phyloP scores from a whole-genome alignment of 768 basidiomycete species.

The Sarcomyxa edulis region DNA sequence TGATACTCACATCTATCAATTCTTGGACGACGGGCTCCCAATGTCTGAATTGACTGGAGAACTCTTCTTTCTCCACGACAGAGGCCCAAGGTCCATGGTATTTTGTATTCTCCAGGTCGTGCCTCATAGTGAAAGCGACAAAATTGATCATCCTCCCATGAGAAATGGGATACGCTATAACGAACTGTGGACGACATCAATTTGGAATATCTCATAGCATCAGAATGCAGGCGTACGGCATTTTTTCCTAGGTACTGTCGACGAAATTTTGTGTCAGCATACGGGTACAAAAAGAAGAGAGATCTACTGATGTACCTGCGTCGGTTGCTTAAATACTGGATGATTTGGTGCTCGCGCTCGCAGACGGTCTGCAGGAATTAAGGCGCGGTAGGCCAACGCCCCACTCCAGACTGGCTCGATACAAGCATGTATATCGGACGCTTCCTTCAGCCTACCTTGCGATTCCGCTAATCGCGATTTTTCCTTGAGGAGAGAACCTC shows the following conservation, averaged over 20 bases:
- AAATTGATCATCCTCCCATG: conserved; percentile 57
- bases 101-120: conserved; percentile 46
- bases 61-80: conserved; percentile 37
- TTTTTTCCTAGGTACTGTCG: conserved; percentile 53
- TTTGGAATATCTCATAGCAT: not conserved
- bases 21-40: conserved; percentile 61
- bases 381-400: conserved; percentile 48
- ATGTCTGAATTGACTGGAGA: conserved; percentile 35
- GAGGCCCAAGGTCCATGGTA: conserved; percentile 50
- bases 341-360: conserved; percentile 38
- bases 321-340: conserved; percentile 39
- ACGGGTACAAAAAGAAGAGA: not conserved
- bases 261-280: conserved; percentile 1
- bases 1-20: conserved; percentile 42
- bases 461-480: not conserved
- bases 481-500: conserved; percentile 32
- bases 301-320: conserved; percentile 44
- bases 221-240: conserved; percentile 21
- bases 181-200: conserved; percentile 32
- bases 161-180: conserved; percentile 59
- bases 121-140: conserved; percentile 47
- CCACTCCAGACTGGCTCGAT: conserved; percentile 59
- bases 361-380: conserved; percentile 50
- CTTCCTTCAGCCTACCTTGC: conserved; percentile 30
- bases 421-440: conserved; percentile 32